Percentiles rank a stretch among this genome's conserved stretches.
phyloP scores from a whole-genome alignment of 768 basidiomycete species.

The Kockovaella imperatae region DNA sequence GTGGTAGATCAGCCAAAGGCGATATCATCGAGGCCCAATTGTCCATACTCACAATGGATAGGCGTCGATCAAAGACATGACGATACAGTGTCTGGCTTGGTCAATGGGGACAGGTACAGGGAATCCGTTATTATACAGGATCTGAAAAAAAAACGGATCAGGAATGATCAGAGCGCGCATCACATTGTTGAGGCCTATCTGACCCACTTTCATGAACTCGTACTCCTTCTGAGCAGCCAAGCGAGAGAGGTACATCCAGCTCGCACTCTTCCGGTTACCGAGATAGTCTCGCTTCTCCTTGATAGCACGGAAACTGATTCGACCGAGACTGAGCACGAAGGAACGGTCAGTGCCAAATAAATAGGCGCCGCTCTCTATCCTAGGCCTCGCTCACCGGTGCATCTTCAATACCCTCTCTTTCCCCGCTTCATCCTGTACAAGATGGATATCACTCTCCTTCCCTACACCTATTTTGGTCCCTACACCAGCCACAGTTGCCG shows the following conservation, averaged over 20 bases:
- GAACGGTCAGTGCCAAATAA: slow-evolving; percentile 3
- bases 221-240: slow-evolving; percentile 95
- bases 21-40: slow-evolving; percentile 1
- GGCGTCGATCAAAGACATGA: slow-evolving; percentile 94
- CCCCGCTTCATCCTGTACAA: slow-evolving; percentile 64
- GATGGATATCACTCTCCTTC: slow-evolving; percentile 77
- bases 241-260: slow-evolving; percentile 99
- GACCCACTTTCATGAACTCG: slow-evolving; percentile 89
- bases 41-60: slow-evolving; percentile 69
- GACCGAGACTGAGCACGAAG: slow-evolving; percentile 64
- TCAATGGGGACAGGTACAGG: slow-evolving; percentile 91
- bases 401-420: slow-evolving; percentile 85
- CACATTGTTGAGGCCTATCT: neutral
- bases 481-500: slow-evolving; percentile 74
- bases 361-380: neutral
- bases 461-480: slow-evolving; percentile 98
- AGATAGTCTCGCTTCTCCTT: slow-evolving; percentile 95
- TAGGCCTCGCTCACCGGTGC: slow-evolving; percentile 59
- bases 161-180: neutral
- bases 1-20: neutral
- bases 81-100: slow-evolving; percentile 85
- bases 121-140: slow-evolving; percentile 81
- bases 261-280: slow-evolving; percentile 87
- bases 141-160: slow-evolving; percentile 48
- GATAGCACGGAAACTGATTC: slow-evolving; percentile 94